A percentile compares a stretch with the other conserved stretches of the same genome.
phyloP scores from a whole-genome alignment of 2,329 filamentous ascomycete genomes.

The Fusarium sp. region DNA sequence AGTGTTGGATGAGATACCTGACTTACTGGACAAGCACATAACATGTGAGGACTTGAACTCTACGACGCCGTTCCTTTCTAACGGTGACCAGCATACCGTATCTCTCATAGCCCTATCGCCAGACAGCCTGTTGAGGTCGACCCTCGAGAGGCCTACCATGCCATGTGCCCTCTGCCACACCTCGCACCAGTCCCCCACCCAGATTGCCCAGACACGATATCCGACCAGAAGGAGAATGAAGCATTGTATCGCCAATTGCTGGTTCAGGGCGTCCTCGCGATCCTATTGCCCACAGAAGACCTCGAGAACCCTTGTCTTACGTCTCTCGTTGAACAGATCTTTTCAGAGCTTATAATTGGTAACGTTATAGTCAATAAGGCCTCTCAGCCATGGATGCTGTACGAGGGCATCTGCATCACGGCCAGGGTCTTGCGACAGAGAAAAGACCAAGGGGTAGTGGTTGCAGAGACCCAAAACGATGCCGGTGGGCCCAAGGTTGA shows the following conservation, averaged over 20 bases:
- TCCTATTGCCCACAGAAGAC: conserved; percentile 91
- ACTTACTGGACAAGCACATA: conserved; percentile 81
- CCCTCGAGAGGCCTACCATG: conserved; percentile 79
- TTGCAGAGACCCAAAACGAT: conserved; percentile 22
- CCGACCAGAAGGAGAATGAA: conserved; percentile 79
- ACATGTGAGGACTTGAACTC: conserved; percentile 63
- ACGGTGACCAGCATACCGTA: conserved; percentile 71
- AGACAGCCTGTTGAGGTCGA: conserved; percentile 68
- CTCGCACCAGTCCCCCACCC: conserved; percentile 77
- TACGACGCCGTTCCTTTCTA: conserved; percentile 14
- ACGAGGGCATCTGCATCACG: conserved; percentile 81
- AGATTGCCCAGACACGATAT: conserved; percentile 57
- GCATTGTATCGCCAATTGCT: conserved; percentile 84
- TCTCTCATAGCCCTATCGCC: conserved; percentile 66
- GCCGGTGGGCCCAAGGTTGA: conserved; percentile 10
- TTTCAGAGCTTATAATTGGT: conserved; percentile 89
- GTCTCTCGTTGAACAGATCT: conserved; percentile 82
- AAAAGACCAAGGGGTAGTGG: conserved; percentile 31
- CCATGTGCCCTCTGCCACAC: conserved; percentile 80
- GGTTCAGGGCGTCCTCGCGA: conserved; percentile 80
- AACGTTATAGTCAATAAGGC: conserved; percentile 81
- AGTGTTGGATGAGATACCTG: conserved; percentile 86
- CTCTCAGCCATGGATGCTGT: conserved; percentile 88
- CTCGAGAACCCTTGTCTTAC: conserved; percentile 87
- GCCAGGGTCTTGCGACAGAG: conserved; percentile 52